Base-by-base conservation (phyloP, 257 asterid genomes). In the Lycium ferocissimum region DNA sequence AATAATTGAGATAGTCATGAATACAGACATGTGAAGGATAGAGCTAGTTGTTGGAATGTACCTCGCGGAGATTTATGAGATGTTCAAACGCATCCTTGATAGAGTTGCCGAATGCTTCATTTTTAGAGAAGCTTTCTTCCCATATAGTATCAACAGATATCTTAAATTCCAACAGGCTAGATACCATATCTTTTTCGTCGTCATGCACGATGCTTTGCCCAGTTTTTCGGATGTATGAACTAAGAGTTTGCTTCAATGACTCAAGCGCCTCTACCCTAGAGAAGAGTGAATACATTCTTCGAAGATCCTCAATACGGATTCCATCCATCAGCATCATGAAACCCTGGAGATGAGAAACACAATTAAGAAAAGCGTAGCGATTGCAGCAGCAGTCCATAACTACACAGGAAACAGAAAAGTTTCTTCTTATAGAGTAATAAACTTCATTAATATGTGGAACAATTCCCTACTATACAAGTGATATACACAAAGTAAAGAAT, bases 131-230 rank as follows among this genome's bases (percentile, higher is more conserved):
- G 89, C 99, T 93, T 86, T 94, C 98, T 87, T 95, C 98, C 97
- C 95, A 95, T 89, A 93, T 94, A 71, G 90, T 91, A 87, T 95
- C 98, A 88, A 97, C 97, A 85, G 94, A 93, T 56, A 91, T 91
- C 91, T 97, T 97, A 87, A 97, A 93, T 75, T 97, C 99, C 89
- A 97, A 88, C 82, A 97, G 89, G 90, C 93, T 89, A 47, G 94
- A 90, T 56, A 97, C 99, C 98, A 97, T 95, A 82, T 97, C 99
- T 89, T 97, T 97, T 88, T 97, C 99, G 84, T 97, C 99, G 86
- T 97, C 98, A 92, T 93, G 87, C 82, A 97, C 98, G 86, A 95
- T 91, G 84, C 92, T 88, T 86, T 95, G 99, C 57, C 99, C 99
- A 63, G 98, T 94, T 89, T 69, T 91, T 84, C 98, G 94, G 58